These are phyloP conservation scores for Peronospora belbahrii DNA, from an alignment of 352 stramenopile genomes.

Conservation along the genomic window DNA sequence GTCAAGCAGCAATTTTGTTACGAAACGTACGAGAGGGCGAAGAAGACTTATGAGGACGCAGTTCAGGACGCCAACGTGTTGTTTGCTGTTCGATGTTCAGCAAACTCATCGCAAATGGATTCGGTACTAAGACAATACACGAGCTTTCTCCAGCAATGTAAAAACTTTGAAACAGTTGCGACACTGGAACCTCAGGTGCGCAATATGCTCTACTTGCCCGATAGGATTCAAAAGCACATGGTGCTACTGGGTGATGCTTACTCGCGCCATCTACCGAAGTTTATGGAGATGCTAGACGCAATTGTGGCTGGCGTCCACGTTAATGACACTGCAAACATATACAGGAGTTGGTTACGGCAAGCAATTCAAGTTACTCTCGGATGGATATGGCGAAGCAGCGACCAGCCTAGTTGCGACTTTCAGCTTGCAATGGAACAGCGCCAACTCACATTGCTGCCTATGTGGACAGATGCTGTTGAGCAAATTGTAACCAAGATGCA, in stretches of 20 bases:
- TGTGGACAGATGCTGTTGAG: slow-evolving; percentile 2
- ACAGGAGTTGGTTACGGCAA: neutral
- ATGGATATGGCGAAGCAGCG: neutral
- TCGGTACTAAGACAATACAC: neutral
- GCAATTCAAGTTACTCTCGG: neutral
- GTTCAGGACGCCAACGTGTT: slow-evolving; percentile 2
- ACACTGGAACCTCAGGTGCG: neutral
- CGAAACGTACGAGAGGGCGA: neutral
- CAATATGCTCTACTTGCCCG: slow-evolving; percentile 8
- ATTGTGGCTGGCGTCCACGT: neutral
- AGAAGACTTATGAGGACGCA: neutral
- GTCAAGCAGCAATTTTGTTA: neutral
- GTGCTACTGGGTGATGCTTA: neutral
- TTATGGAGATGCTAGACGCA: neutral
- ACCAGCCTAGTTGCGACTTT: slow-evolving; percentile 3
- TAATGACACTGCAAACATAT: neutral
- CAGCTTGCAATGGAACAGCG: neutral
- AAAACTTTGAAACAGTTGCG: neutral
- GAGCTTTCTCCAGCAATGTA: neutral
- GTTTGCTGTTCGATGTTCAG: slow-evolving; percentile 7
- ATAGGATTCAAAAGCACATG: slow-evolving; percentile 16
- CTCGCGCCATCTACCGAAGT: neutral
- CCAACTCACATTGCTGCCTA: neutral
- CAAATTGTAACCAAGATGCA: neutral
- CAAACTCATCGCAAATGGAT: slow-evolving; percentile 4